Evolutionary conservation across 2,329 filamentous ascomycete genomes (phyloP).

Genomic region (Sordariomycetes sp.): DNA sequence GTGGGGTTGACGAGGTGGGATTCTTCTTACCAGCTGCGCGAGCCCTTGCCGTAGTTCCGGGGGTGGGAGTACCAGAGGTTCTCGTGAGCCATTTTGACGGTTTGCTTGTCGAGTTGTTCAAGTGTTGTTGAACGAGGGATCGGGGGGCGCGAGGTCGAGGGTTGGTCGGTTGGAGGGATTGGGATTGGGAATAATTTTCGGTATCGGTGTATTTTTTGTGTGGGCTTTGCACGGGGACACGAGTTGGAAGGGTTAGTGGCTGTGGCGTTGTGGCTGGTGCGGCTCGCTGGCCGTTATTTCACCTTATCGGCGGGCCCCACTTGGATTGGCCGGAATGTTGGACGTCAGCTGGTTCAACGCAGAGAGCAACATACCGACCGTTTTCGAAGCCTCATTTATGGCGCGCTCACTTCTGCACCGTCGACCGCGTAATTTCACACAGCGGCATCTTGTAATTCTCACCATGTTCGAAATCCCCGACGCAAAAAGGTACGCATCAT

Average conservation of each 20-base stretch:
- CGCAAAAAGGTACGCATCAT: constrained; percentile 31
- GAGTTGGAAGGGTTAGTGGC: not conserved
- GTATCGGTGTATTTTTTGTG: constrained; percentile 1
- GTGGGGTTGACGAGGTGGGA: not conserved
- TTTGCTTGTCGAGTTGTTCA: not conserved
- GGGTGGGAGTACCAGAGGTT: constrained; percentile 99
- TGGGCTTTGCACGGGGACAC: not conserved
- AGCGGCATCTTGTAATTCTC: not conserved
- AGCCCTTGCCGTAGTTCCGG: constrained; percentile 93
- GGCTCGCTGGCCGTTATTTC: not conserved
- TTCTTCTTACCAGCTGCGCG: constrained; percentile 69
- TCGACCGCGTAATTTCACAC: not conserved
- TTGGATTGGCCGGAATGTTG: not conserved
- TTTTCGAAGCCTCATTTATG: not conserved
- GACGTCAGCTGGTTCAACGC: not conserved
- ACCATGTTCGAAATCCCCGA: constrained; percentile 38
- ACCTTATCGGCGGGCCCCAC: not conserved
- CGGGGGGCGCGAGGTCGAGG: not conserved
- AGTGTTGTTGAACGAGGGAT: not conserved
- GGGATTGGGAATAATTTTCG: not conserved
- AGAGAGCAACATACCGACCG: not conserved
- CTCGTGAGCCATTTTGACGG: constrained; percentile 56
- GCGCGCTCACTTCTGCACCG: not conserved
- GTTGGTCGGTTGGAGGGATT: not conserved
- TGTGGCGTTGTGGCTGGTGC: not conserved